phyloP scores from a whole-genome alignment of 2,329 filamentous ascomycete genomes.

The Neofusicoccum ribis region DNA sequence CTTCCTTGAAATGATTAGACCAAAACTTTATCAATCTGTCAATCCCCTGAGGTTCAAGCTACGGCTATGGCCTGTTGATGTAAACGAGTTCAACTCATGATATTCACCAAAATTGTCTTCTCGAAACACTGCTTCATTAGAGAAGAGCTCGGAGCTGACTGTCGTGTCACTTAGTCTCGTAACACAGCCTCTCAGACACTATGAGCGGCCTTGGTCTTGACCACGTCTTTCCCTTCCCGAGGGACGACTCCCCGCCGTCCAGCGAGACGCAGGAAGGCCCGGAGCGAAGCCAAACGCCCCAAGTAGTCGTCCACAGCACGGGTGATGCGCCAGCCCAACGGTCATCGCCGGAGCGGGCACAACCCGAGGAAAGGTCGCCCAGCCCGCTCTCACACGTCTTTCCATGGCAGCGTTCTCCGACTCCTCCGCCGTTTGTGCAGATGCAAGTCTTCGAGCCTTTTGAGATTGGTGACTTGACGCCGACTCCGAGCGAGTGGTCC shows the following conservation, averaged over 20 bases:
- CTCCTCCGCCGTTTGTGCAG: not conserved
- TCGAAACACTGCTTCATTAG: not conserved
- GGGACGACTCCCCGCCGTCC: not conserved
- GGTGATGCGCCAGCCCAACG: not conserved
- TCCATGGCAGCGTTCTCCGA: slow-evolving; percentile 14
- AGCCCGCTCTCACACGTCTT: slow-evolving; percentile 13
- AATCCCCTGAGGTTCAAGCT: slow-evolving; percentile 20
- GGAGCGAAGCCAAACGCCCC: not conserved
- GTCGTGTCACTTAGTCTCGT: not conserved
- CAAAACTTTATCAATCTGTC: slow-evolving; percentile 21
- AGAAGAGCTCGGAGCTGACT: not conserved
- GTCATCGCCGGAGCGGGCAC: not conserved
- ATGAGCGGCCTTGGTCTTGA: slow-evolving; percentile 18
- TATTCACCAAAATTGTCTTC: not conserved
- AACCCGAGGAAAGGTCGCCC: not conserved
- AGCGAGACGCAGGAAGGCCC: not conserved
- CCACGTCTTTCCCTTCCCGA: slow-evolving; percentile 12
- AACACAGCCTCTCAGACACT: not conserved
- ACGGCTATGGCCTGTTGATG: slow-evolving; percentile 17
- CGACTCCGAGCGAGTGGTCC: slow-evolving; percentile 12
- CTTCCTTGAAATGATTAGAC: slow-evolving; percentile 17
- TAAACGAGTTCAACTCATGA: slow-evolving; percentile 19
- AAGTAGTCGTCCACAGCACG: not conserved
- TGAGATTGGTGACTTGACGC: slow-evolving; percentile 15
- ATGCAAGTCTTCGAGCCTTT: slow-evolving; percentile 19